A percentile compares a stretch with the other conserved stretches of the same genome.
Evolutionary conservation across 1,284 basidiomycete species (phyloP).

Genomic region (Rhodotorula mucilaginosa): DNA sequence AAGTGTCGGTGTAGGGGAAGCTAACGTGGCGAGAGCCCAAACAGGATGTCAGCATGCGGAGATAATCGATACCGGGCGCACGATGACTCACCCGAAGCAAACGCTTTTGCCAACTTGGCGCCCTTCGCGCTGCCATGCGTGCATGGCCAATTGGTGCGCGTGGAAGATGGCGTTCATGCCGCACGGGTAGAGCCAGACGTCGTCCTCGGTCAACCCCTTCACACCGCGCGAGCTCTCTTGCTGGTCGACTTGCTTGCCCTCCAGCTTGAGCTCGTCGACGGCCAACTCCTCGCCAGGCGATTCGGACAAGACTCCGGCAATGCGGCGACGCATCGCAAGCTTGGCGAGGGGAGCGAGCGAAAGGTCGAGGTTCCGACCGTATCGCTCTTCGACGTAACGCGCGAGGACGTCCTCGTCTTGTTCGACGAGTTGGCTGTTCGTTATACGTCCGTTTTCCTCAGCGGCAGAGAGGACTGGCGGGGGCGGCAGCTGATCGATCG

Average conservation of each 20-base stretch:
- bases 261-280: slow-evolving; percentile 44
- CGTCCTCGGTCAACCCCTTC: slow-evolving; percentile 66
- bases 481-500: slow-evolving; percentile 32
- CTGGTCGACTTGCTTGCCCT: not conserved
- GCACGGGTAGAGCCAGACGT: slow-evolving; percentile 81
- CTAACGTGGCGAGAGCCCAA: slow-evolving; percentile 52
- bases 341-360: slow-evolving; percentile 74
- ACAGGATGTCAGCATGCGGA: not conserved
- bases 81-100: slow-evolving; percentile 74
- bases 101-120: slow-evolving; percentile 69
- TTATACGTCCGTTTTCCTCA: slow-evolving; percentile 2
- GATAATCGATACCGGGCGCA: not conserved
- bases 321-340: slow-evolving; percentile 76
- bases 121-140: slow-evolving; percentile 46
- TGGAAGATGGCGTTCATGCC: slow-evolving; percentile 95
- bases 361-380: slow-evolving; percentile 85
- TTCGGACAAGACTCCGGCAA: slow-evolving; percentile 72
- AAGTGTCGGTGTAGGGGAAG: slow-evolving; percentile 96
- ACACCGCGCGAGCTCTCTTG: slow-evolving; percentile 43
- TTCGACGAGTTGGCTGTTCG: slow-evolving; percentile 23
- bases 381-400: slow-evolving; percentile 82
- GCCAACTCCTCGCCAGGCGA: slow-evolving; percentile 48
- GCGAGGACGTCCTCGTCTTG: slow-evolving; percentile 54
- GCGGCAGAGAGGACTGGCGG: not conserved
- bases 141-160: slow-evolving; percentile 71